Evolutionary conservation across 73 alveolate species (phyloP).

Genomic region (Paramecium pentaurelia): DNA sequence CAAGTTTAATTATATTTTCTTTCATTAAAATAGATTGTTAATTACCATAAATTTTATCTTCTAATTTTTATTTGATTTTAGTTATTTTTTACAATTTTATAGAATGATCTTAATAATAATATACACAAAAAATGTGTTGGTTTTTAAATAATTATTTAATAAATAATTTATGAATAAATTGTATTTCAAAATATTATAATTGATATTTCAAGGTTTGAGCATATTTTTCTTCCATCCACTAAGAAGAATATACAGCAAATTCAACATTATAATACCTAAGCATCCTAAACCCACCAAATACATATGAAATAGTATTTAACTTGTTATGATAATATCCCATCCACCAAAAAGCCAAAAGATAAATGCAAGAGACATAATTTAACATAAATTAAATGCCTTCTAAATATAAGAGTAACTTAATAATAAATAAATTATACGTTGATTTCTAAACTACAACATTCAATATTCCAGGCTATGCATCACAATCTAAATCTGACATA

Average conservation of each 20-base stretch:
- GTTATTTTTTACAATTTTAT: too few relatives aligned
- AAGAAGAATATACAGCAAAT: background rate
- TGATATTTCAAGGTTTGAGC: background rate
- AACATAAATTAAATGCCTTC: background rate
- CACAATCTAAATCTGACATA: slow-evolving; percentile 7
- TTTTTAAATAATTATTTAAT: too few relatives aligned
- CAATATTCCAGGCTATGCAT: background rate
- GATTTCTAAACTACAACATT: background rate
- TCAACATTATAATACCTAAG: background rate
- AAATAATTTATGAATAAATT: too few relatives aligned
- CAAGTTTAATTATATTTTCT: too few relatives aligned
- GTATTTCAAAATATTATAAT: background rate
- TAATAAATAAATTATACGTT: background rate
- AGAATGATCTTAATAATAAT: too few relatives aligned
- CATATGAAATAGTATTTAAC: background rate
- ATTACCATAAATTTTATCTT: too few relatives aligned
- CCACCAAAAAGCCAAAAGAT: background rate
- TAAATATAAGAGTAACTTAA: background rate
- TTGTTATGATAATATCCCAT: background rate
- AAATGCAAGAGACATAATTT: background rate
- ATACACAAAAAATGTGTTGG: too few relatives aligned
- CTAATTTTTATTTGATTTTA: too few relatives aligned
- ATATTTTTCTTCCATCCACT: background rate
- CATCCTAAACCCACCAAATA: background rate
- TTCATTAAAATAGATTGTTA: too few relatives aligned